Base-by-base conservation (phyloP, 768 basidiomycete genomes). In the Boletus bicolor region DNA sequence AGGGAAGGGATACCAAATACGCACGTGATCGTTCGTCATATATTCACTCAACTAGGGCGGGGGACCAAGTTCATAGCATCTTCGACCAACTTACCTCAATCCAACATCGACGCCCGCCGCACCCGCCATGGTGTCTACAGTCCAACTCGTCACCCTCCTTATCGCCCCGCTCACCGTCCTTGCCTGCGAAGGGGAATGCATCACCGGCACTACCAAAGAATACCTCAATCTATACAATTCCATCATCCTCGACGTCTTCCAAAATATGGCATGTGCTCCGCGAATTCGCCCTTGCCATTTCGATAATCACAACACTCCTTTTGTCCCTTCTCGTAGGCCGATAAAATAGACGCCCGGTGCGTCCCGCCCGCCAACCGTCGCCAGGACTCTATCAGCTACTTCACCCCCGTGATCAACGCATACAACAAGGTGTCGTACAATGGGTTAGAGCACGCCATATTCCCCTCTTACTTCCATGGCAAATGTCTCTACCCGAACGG, bases 141-240 rank as follows among this genome's bases (percentile, higher is more conserved):
- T 59, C 50, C 58, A 63, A 51, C 39, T 70, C 50, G 7, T 68
- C 45, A 44, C 68, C 32, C 39, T 73, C 32, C 47, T 73, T 51
- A 37, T 65, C 19, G 60, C 70, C 62, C 74, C 77, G 44, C 64
- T 70, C 63, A 64, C 74, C 41, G 77, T 80, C 55, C 63, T 65
- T 37, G 83, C 83, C 30, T 91, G 89, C 67, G 89, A 91, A 75
- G 84, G 82, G 24, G 80, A 83, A 32, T 90, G 89, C 65, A 86
- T 85, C 54, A 68, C 72, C 17, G 77, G 71, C n/a, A 80, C 84
- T 59, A 87, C 86, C 15, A 75, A 78, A 41, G 78, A 80, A 30
- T 83, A 81, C 56, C 60, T 82, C 46, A 67, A 68, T 15, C 81
- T 82, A 66, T 86, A 86, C 58, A 70, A 76, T 0, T 26, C 44